Evolutionary conservation across 2,329 filamentous ascomycete species (phyloP).

Genomic region (Myriangium duriaei): DNA sequence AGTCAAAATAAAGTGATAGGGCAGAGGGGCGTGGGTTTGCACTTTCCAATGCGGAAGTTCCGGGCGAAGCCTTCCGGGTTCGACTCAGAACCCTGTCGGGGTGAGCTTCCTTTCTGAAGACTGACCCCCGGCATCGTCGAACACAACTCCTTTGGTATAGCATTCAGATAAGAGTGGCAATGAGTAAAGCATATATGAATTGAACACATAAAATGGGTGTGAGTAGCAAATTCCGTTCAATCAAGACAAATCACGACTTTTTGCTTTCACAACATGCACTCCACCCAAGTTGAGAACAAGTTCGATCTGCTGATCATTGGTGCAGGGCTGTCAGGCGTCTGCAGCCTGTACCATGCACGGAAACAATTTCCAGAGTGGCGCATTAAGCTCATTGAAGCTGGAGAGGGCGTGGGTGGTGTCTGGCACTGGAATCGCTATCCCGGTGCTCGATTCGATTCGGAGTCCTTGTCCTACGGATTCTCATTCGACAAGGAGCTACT

Average conservation of each 20-base stretch:
- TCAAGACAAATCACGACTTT: too few species aligned
- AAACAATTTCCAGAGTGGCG: constrained; percentile 25
- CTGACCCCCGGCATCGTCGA: too few species aligned
- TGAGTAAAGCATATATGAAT: too few species aligned
- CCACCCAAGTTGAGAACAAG: constrained; percentile 5
- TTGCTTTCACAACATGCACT: too few species aligned
- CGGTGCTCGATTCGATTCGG: constrained; percentile 35
- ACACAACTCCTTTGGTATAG: too few species aligned
- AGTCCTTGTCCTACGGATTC: constrained; percentile 35
- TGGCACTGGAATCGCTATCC: constrained; percentile 36
- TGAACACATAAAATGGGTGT: too few species aligned
- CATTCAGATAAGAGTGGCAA: too few species aligned
- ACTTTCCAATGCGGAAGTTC: too few species aligned
- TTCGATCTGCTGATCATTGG: constrained; percentile 31
- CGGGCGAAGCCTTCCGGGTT: too few species aligned
- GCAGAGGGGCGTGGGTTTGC: constrained; percentile 28
- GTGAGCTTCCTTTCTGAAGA: too few species aligned
- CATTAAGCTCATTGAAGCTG: constrained; percentile 29
- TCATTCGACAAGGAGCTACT: constrained; percentile 29
- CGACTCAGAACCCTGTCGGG: too few species aligned
- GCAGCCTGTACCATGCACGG: constrained; percentile 29
- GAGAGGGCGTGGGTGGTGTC: constrained; percentile 31
- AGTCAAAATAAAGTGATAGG: constrained; percentile 29
- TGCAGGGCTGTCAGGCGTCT: constrained; percentile 32
- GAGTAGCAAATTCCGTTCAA: too few species aligned